Evolutionary conservation across 306 rosid genomes (phyloP).

Genomic region (Fragaria vesca): DNA sequence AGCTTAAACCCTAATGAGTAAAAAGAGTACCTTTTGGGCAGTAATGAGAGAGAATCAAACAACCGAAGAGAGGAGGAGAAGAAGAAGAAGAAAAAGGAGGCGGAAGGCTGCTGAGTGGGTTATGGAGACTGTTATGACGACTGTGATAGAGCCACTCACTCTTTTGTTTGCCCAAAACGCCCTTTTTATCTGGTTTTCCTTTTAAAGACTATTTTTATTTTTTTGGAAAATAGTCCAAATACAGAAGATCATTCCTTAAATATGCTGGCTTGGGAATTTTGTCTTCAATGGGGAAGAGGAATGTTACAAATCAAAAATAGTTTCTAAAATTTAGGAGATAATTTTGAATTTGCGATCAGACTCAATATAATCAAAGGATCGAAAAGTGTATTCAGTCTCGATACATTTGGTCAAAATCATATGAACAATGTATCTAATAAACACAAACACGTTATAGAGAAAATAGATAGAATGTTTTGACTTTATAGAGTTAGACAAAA

Average conservation of each 20-base stretch:
- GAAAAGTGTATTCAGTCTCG: no score
- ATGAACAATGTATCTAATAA: no score
- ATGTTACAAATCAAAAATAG: neutral
- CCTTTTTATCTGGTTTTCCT: neutral
- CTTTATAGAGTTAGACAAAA: no score
- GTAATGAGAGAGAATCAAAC: neutral
- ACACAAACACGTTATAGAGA: no score
- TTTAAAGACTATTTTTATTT: neutral
- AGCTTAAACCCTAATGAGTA: neutral
- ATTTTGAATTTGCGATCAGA: no score
- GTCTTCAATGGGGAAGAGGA: neutral
- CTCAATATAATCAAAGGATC: no score
- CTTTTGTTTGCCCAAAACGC: neutral
- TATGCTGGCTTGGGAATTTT: neutral
- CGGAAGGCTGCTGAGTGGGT: neutral
- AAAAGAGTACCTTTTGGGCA: slow-evolving; percentile 2
- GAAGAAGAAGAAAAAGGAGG: neutral
- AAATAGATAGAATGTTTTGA: no score
- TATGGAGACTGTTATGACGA: neutral
- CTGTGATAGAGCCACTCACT: neutral
- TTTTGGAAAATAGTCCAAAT: neutral
- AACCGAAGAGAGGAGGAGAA: neutral
- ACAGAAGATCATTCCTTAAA: no score
- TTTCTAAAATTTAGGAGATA: neutral
- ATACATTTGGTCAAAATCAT: no score